Evolutionary conservation across 2,329 filamentous ascomycete species (phyloP), one percentile per base, ranked within the genome.

Genomic region (Dactylellina leptospora): DNA sequence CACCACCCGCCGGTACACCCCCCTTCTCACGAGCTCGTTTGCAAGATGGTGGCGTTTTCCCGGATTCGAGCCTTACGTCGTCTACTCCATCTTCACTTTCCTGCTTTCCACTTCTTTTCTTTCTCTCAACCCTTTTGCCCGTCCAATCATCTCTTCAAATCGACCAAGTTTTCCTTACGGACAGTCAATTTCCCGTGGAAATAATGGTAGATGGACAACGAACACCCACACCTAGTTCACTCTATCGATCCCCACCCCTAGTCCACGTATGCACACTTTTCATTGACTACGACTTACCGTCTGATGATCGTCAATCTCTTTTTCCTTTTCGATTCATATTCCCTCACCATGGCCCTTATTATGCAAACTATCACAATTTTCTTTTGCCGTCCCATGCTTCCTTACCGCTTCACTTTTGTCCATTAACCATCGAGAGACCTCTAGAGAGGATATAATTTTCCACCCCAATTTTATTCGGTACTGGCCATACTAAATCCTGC

Each of bases 31-130:
- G n/a, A n/a, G n/a, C 22, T 58, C 45, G 62, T 18, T 13, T 59
- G 47, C 13, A 27, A 53, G 62, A 48, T 38, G 53, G 62, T 68
- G 62, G 62, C 61, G 62, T 59, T 51, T 28, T 66, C 5, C 9
- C n/a, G n/a, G n/a, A n/a, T n/a, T n/a, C n/a, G n/a, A n/a, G n/a
- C n/a, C n/a, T n/a, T n/a, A 6, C 4, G 9, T 28, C 45, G 25
- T 30, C 8, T 54, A 3, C 38, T 18, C 10, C 18, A 30, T 33
- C n/a, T 48, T 16, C 53, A 27, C 13, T 56, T 33, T 33, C 28
- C 6, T 6, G 11, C 5, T 33, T 33, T 33, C 28, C 11, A 9
- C 36, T 40, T 16, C 11, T 40, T 16, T 40, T 40, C 36, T 40
- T 40, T 40, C 18, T 40, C n/a, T n/a, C n/a, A n/a, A n/a, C n/a